Evolutionary conservation across 1,284 basidiomycete species (phyloP).

Genomic region (Phylloboletellus chloephorus): DNA sequence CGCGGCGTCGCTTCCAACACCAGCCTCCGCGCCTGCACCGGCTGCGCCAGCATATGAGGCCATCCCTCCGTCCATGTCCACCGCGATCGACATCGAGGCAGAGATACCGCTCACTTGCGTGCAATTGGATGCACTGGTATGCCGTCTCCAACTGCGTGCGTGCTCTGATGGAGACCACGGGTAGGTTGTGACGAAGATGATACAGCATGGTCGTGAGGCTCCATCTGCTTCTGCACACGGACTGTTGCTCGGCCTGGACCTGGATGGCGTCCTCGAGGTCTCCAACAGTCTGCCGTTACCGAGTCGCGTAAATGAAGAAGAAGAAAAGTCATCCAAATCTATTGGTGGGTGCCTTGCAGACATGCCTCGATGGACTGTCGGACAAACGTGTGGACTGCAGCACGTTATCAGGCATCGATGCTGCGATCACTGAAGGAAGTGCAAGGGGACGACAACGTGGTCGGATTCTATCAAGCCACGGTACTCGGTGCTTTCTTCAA

Average conservation of each 20-base stretch:
- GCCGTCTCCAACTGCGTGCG: no score
- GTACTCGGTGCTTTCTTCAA: constrained; percentile 90
- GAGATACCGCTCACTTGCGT: constrained; percentile 75
- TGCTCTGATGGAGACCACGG: no score
- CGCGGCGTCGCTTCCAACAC: constrained; percentile 75
- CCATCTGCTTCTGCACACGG: constrained; percentile 70
- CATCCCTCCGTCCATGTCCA: constrained; percentile 86
- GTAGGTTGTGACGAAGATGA: constrained; percentile 88
- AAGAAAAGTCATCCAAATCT: constrained; percentile 70
- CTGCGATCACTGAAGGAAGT: constrained; percentile 86
- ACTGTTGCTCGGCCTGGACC: constrained; percentile 84
- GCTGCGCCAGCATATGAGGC: constrained; percentile 67
- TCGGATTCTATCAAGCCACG: constrained; percentile 95
- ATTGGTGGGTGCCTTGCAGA: constrained; percentile 47
- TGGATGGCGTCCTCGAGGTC: constrained; percentile 87
- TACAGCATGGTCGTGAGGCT: constrained; percentile 78
- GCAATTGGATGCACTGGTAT: constrained; percentile 81
- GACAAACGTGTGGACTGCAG: constrained; percentile 36
- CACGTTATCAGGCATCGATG: constrained; percentile 82
- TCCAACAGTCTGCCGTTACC: constrained; percentile 92
- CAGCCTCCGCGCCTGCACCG: constrained; percentile 51
- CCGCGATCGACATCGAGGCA: constrained; percentile 85
- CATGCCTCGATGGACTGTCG: constrained; percentile 4
- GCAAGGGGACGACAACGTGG: constrained; percentile 89
- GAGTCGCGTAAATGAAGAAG: constrained; percentile 58